Evolutionary conservation across 1,139 yeast genomes (phyloP).

Genomic region (Geotrichum klebahnii): DNA sequence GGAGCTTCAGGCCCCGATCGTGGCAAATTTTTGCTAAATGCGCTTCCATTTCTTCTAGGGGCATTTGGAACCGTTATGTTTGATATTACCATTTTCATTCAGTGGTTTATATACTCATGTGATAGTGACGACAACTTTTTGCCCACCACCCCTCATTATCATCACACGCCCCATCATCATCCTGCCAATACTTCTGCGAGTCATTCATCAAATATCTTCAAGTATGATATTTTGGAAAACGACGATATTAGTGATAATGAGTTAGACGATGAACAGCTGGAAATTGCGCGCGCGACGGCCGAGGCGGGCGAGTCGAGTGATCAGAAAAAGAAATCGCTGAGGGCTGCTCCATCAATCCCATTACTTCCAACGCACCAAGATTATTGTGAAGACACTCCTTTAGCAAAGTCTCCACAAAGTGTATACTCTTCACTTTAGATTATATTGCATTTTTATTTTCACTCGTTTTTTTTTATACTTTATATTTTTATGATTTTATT

Average conservation of each 20-base stretch:
- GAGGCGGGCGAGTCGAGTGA: slow-evolving; percentile 5
- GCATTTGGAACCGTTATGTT: slow-evolving; percentile 81
- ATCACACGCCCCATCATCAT: neutral
- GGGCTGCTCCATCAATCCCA: neutral
- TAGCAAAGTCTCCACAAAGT: slow-evolving; percentile 2
- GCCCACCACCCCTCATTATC: slow-evolving; percentile 16
- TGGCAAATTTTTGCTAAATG: slow-evolving; percentile 54
- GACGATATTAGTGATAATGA: slow-evolving; percentile 9
- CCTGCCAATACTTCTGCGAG: neutral
- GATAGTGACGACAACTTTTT: slow-evolving; percentile 9
- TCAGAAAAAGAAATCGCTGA: neutral
- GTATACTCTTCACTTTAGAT: neutral
- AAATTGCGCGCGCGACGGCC: slow-evolving; percentile 7
- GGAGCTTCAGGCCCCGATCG: slow-evolving; percentile 42
- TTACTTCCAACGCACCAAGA: slow-evolving; percentile 9
- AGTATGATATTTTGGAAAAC: slow-evolving; percentile 7
- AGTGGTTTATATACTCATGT: slow-evolving; percentile 41
- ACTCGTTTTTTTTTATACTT: too few species aligned
- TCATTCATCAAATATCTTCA: neutral
- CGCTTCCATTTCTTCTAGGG: slow-evolving; percentile 79
- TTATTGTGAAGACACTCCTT: slow-evolving; percentile 1
- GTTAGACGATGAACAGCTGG: slow-evolving; percentile 3
- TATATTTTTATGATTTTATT: too few species aligned
- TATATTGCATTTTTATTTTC: too few species aligned
- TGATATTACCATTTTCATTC: slow-evolving; percentile 72